Percentiles rank a stretch among this genome's conserved stretches.
Evolutionary conservation across 495 filamentous ascomycete species (phyloP).

Genomic region (Lasiosphaeria ovina): DNA sequence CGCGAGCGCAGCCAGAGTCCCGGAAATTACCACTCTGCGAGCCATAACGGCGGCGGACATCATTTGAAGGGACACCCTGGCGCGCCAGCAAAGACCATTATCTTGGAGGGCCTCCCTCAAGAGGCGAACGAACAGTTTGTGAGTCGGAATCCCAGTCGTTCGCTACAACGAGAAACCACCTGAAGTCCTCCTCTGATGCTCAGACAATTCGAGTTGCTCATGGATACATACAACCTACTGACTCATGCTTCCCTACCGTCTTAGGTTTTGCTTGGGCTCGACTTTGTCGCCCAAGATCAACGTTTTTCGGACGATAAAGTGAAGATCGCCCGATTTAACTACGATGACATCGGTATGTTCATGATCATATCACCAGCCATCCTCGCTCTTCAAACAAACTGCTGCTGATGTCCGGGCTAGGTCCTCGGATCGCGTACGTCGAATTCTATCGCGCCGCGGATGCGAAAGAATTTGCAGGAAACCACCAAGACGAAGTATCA

Average conservation of each 20-base stretch:
- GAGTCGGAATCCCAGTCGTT: constrained; percentile 6
- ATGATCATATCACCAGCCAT: not conserved
- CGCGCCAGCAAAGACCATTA: constrained; percentile 15
- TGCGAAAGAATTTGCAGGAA: constrained; percentile 65
- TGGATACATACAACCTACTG: not conserved
- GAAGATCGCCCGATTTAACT: constrained; percentile 24
- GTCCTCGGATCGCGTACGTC: constrained; percentile 37
- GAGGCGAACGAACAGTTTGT: constrained; percentile 35
- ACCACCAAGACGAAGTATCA: constrained; percentile 61
- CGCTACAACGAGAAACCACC: not conserved
- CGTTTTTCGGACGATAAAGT: constrained; percentile 31
- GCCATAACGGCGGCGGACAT: not conserved
- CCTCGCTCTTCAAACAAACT: not conserved
- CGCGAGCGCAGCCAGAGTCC: not conserved
- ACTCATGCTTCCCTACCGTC: not conserved
- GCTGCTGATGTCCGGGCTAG: constrained; percentile 13
- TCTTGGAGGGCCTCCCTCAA: constrained; percentile 28
- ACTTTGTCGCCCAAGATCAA: constrained; percentile 27
- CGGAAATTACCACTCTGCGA: not conserved
- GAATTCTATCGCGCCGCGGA: constrained; percentile 42
- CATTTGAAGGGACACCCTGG: not conserved
- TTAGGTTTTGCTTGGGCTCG: constrained; percentile 33
- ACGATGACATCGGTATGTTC: constrained; percentile 30
- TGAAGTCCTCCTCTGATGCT: too few species aligned
- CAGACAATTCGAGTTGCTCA: not conserved